Evolutionary conservation across 352 stramenopile species (phyloP).

Genomic region (Phytophthora aleatoria): DNA sequence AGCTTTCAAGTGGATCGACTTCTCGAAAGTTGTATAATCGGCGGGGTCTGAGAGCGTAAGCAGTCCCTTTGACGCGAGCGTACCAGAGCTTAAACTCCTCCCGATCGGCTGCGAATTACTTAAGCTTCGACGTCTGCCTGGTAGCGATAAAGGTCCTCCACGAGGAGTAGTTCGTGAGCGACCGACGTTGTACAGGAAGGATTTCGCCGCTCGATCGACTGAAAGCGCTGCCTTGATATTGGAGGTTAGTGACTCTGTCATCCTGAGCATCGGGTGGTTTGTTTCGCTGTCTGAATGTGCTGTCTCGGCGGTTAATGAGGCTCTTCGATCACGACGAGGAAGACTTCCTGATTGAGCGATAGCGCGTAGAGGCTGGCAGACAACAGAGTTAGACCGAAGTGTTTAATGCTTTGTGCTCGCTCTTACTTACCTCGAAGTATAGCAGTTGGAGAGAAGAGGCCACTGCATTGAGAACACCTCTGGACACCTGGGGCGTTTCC

Average conservation of each 20-base stretch:
- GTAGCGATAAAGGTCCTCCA: conserved; percentile 38
- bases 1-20: conserved; percentile 85
- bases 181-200: conserved; percentile 76
- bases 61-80: conserved; percentile 30
- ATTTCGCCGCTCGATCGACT: conserved; percentile 69
- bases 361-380: conserved; percentile 52
- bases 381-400: background rate
- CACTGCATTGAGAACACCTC: conserved; percentile 81
- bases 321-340: conserved; percentile 52
- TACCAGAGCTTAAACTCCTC: conserved; percentile 33
- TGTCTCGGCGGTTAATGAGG: conserved; percentile 35
- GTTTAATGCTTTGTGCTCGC: background rate
- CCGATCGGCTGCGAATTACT: conserved; percentile 30
- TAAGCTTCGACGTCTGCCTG: conserved; percentile 53
- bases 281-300: conserved; percentile 22
- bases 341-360: conserved; percentile 74
- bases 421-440: conserved; percentile 70
- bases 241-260: conserved; percentile 58
- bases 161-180: conserved; percentile 43
- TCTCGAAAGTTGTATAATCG: conserved; percentile 84
- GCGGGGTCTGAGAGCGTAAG: conserved; percentile 50
- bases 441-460: conserved; percentile 74
- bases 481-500: conserved; percentile 67
- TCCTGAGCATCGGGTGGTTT: conserved; percentile 49
- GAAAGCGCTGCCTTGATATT: conserved; percentile 76